Evolutionary conservation across 208 protist species (phyloP), one percentile per base, ranked within the genome.

Genomic region (Phytomonas sp.): DNA sequence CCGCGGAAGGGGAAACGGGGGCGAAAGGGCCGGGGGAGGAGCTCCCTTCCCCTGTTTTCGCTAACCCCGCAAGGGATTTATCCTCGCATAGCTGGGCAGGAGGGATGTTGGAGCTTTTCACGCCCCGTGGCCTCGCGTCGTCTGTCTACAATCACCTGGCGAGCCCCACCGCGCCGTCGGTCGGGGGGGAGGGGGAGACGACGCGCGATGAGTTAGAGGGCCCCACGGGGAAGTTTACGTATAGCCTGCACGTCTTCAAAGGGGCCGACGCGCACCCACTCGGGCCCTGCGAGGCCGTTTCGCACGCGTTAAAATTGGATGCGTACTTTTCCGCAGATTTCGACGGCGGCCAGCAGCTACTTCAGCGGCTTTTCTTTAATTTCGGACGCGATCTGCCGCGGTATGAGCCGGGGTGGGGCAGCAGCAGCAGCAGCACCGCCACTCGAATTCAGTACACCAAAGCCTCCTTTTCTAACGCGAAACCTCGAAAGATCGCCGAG

Each of bases 211-310:
- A 4, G 72, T 62, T 49, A 7, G 68, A 32, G 5, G 65, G 36
- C 33, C 63, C 71, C n/a, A 73, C 74, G 26, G 71, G 70, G 29
- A 73, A 79, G 16, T 92, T 84, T 40, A 74, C 78, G 23, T 92
- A 83, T 71, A 91, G 85, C 66, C 63, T 94, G 34, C 85, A 94
- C 74, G 70, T 93, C 0, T 72, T 92, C 34, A 88, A 74, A 3
- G 90, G 90, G n/a, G 73, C 69, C 42, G 75, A 72, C 33, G 80
- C 87, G 1, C 73, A 87, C 60, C 80, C 81, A 10, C 63, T 93
- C 19, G 77, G 86, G n/a, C 70, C 78, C 29, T 74, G 81, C n/a
- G 73, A 66, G 12, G 77, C 71, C 14, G 40, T 77, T 14, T 56
- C 75, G 1, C 30, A 52, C 8, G 77, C 77, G 0, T 71, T 70